Evolutionary conservation across 352 stramenopile species (phyloP).

Genomic region (Pythium sukuiense): DNA sequence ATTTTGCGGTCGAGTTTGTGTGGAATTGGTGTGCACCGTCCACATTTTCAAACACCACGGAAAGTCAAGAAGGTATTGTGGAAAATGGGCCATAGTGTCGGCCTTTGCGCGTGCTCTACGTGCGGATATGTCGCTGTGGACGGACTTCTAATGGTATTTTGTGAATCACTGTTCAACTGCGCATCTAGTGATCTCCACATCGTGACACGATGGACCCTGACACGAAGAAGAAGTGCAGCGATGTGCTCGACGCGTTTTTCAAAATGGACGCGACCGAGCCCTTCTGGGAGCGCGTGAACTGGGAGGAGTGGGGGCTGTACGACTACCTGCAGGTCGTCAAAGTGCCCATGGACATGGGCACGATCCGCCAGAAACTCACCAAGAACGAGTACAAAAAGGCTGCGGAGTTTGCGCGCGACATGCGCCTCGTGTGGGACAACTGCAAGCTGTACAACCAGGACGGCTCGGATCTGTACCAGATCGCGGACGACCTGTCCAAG

Average conservation of each 20-base stretch:
- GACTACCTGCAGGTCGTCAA: conserved; percentile 93
- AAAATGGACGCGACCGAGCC: conserved; percentile 79
- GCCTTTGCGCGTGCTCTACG: background rate
- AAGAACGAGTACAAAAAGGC: conserved; percentile 87
- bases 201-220: conserved; percentile 58
- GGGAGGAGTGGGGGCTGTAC: conserved; percentile 88
- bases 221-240: conserved; percentile 78
- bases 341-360: conserved; percentile 91
- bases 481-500: conserved; percentile 83
- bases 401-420: conserved; percentile 79
- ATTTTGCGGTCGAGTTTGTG: conserved; percentile 5
- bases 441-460: conserved; percentile 90
- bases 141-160: background rate
- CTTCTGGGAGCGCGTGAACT: conserved; percentile 87
- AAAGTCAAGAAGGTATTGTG: conserved; percentile 8
- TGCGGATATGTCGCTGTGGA: background rate
- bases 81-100: conserved; percentile 2
- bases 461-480: conserved; percentile 83
- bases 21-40: conserved; percentile 1
- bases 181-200: background rate
- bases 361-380: conserved; percentile 73
- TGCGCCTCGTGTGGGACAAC: conserved; percentile 87
- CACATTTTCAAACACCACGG: background rate
- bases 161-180: background rate
- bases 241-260: conserved; percentile 81